Evolutionary conservation across 2,329 filamentous ascomycete species (phyloP).

Genomic region (Malbranchea zuffiana): DNA sequence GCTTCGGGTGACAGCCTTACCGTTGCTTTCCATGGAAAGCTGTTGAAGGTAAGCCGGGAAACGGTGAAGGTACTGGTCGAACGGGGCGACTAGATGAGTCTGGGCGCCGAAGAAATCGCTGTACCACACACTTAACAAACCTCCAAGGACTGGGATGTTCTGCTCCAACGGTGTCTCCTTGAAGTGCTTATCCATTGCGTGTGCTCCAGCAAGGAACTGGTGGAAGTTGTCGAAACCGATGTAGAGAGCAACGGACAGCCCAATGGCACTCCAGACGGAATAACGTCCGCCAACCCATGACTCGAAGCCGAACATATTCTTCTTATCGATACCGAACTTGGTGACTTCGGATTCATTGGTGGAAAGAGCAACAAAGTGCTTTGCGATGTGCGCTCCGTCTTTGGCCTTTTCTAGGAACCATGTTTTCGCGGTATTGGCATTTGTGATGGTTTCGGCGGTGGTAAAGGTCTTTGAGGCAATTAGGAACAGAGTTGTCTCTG

Average conservation of each 20-base stretch:
- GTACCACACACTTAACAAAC: slow-evolving; percentile 95
- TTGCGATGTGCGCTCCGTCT: slow-evolving; percentile 67
- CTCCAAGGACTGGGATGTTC: slow-evolving; percentile 89
- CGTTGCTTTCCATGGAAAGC: slow-evolving; percentile 98
- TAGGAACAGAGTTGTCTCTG: slow-evolving; percentile 97
- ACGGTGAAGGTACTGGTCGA: slow-evolving; percentile 97
- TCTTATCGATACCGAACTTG: slow-evolving; percentile 96
- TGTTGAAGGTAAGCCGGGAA: slow-evolving; percentile 99
- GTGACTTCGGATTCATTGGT: slow-evolving; percentile 92
- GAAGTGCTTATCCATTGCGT: slow-evolving; percentile 99
- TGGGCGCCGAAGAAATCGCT: slow-evolving; percentile 97
- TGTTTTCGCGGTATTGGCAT: slow-evolving; percentile 90
- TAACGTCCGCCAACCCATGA: slow-evolving; percentile 98
- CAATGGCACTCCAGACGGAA: slow-evolving; percentile 98
- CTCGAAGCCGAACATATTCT: slow-evolving; percentile 99
- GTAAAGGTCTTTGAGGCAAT: slow-evolving; percentile 99
- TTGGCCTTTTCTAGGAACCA: slow-evolving; percentile 88
- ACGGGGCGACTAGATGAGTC: slow-evolving; percentile 93
- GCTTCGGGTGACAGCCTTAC: slow-evolving; percentile 86
- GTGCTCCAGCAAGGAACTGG: slow-evolving; percentile 84
- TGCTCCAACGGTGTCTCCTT: slow-evolving; percentile 76
- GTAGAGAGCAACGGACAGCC: slow-evolving; percentile 85
- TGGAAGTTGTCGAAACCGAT: slow-evolving; percentile 97
- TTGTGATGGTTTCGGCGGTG: slow-evolving; percentile 91
- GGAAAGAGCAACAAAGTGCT: slow-evolving; percentile 96